A percentile compares a stretch with the other conserved stretches of the same genome.
Evolutionary conservation across 495 filamentous ascomycete genomes (phyloP).

Genomic region (Talaromyces borbonicus): DNA sequence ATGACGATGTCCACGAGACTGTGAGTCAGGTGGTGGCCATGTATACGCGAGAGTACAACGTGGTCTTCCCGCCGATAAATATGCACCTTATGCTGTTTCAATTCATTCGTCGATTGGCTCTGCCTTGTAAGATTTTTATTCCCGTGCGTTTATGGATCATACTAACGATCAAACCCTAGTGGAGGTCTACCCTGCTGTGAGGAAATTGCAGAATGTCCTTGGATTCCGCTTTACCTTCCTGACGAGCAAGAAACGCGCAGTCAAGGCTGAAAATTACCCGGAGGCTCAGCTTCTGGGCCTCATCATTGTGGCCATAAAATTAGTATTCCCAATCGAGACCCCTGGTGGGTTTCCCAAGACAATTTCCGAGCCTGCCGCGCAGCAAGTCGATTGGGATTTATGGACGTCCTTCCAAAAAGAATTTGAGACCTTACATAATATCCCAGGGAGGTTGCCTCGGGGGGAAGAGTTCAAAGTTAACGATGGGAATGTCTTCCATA

Average conservation of each 20-base stretch:
- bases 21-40: constrained; percentile 51
- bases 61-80: constrained; percentile 67
- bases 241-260: constrained; percentile 16
- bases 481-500: constrained; percentile 57
- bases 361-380: constrained; percentile 47
- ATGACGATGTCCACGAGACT: constrained; percentile 52
- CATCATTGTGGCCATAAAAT: constrained; percentile 68
- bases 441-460: constrained; percentile 20
- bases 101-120: constrained; percentile 60
- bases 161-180: constrained; percentile 30
- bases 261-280: constrained; percentile 42
- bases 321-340: constrained; percentile 66
- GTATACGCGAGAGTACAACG: constrained; percentile 55
- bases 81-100: constrained; percentile 53
- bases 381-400: constrained; percentile 57
- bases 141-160: neutral
- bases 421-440: constrained; percentile 20
- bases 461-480: constrained; percentile 42
- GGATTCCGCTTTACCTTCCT: constrained; percentile 49
- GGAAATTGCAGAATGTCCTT: constrained; percentile 47
- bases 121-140: constrained; percentile 55
- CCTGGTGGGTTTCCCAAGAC: constrained; percentile 45
- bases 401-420: constrained; percentile 53
- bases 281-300: constrained; percentile 63
- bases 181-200: constrained; percentile 57